Conservation (phyloP, 2,329 filamentous ascomycete genomes). For the Bimuria novae-zelandiae region DNA sequence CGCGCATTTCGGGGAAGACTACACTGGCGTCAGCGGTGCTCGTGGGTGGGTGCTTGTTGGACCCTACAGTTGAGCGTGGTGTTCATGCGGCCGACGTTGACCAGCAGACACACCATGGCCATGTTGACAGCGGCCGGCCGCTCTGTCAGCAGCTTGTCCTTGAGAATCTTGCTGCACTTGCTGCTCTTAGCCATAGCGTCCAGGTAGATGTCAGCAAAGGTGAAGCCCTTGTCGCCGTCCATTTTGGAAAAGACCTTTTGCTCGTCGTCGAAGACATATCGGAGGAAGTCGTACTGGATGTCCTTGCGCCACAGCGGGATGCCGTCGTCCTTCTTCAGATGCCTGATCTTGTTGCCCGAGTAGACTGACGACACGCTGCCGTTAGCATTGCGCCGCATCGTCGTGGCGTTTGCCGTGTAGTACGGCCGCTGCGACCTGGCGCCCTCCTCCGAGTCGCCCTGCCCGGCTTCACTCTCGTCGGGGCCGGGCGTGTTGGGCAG, state of each 20-base stretch:
- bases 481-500: constrained; percentile 35
- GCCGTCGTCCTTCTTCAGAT: constrained; percentile 87
- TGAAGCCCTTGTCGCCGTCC: constrained; percentile 72
- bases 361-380: constrained; percentile 69
- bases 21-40: constrained; percentile 23
- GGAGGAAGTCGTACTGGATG: constrained; percentile 86
- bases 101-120: constrained; percentile 98
- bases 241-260: constrained; percentile 85
- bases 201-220: constrained; percentile 95
- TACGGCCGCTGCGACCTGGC: constrained; percentile 37
- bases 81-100: constrained; percentile 98
- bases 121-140: constrained; percentile 92
- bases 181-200: constrained; percentile 98
- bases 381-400: constrained; percentile 65
- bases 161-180: constrained; percentile 98
- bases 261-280: constrained; percentile 77
- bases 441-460: constrained; percentile 32
- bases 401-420: constrained; percentile 56
- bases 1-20: constrained; percentile 99
- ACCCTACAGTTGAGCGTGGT: constrained; percentile 91
- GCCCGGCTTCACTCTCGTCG: constrained; percentile 38
- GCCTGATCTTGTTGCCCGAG: constrained; percentile 76
- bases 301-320: constrained; percentile 85
- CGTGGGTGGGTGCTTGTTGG: not conserved
- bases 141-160: constrained; percentile 94